Conservation (phyloP, 495 filamentous ascomycete species). For the Astrothelium macrocarpum region DNA sequence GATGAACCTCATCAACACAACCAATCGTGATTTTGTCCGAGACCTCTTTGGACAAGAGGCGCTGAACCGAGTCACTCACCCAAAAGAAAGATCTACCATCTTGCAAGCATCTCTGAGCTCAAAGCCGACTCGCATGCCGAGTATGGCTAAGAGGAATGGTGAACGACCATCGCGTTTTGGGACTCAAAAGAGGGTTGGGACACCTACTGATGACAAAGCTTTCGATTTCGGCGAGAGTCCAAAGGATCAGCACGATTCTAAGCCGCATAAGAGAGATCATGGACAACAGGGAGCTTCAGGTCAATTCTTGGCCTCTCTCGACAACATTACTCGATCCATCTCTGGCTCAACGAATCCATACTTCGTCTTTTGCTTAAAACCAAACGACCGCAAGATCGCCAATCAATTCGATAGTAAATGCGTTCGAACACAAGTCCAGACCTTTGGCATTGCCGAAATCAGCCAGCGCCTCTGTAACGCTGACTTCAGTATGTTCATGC, state of each 20-base stretch:
- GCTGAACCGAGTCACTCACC: constrained; percentile 79
- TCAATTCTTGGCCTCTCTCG: constrained; percentile 82
- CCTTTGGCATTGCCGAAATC: constrained; percentile 93
- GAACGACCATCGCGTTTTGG: constrained; percentile 41
- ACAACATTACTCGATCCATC: constrained; percentile 77
- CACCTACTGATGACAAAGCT: constrained; percentile 43
- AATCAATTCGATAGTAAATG: constrained; percentile 99
- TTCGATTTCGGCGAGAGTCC: constrained; percentile 37
- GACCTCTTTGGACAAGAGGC: constrained; percentile 91
- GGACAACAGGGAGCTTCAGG: constrained; percentile 75
- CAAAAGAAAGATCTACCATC: constrained; percentile 78
- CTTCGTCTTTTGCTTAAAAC: constrained; percentile 94
- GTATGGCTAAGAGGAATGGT: constrained; percentile 70
- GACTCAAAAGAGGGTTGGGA: constrained; percentile 17
- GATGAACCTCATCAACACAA: constrained; percentile 86
- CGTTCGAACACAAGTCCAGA: constrained; percentile 87
- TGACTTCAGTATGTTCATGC: constrained; percentile 91
- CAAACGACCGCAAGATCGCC: constrained; percentile 92
- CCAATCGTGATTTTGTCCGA: constrained; percentile 75
- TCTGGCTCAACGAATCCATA: constrained; percentile 82
- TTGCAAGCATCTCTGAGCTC: constrained; percentile 96
- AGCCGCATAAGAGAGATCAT: constrained; percentile 1
- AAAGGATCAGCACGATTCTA: neutral
- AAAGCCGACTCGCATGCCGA: constrained; percentile 82
- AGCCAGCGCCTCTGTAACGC: constrained; percentile 84